phyloP scores from a whole-genome alignment of 306 rosid species.

The Inga oerstediana region DNA sequence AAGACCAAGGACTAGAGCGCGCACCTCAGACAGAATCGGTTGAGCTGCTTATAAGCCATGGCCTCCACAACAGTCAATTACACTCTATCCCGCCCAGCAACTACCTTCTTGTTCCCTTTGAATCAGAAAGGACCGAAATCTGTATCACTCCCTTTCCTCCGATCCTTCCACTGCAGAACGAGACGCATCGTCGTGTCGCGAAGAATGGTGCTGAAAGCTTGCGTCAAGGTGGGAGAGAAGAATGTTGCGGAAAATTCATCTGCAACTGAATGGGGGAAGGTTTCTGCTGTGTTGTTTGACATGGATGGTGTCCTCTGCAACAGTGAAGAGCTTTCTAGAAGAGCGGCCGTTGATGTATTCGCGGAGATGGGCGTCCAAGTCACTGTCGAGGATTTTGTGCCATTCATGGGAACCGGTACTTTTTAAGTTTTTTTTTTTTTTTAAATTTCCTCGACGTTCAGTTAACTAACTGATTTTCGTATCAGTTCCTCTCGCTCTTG shows the following conservation, averaged over 20 bases:
- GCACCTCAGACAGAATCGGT: slow-evolving; percentile 14
- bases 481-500: not conserved
- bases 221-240: slow-evolving; percentile 67
- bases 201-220: slow-evolving; percentile 51
- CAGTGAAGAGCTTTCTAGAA: slow-evolving; percentile 85
- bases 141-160: slow-evolving; percentile 39
- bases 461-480: not conserved
- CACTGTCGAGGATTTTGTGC: slow-evolving; percentile 83
- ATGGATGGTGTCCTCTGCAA: slow-evolving; percentile 98
- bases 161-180: slow-evolving; percentile 50
- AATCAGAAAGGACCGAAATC: slow-evolving; percentile 37
- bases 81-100: slow-evolving; percentile 38
- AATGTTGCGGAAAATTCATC: slow-evolving; percentile 39
- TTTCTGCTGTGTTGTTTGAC: slow-evolving; percentile 90
- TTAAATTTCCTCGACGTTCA: not conserved
- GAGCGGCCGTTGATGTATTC: slow-evolving; percentile 82
- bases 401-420: slow-evolving; percentile 94
- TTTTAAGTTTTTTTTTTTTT: not conserved
- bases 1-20: too few species aligned
- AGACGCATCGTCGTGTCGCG: slow-evolving; percentile 41
- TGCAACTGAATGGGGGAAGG: slow-evolving; percentile 72
- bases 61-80: slow-evolving; percentile 41
- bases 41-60: slow-evolving; percentile 35
- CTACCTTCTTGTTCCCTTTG: slow-evolving; percentile 41
- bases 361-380: slow-evolving; percentile 85